phyloP scores from a whole-genome alignment of 306 rosid genomes.

The Carpinus viminea region DNA sequence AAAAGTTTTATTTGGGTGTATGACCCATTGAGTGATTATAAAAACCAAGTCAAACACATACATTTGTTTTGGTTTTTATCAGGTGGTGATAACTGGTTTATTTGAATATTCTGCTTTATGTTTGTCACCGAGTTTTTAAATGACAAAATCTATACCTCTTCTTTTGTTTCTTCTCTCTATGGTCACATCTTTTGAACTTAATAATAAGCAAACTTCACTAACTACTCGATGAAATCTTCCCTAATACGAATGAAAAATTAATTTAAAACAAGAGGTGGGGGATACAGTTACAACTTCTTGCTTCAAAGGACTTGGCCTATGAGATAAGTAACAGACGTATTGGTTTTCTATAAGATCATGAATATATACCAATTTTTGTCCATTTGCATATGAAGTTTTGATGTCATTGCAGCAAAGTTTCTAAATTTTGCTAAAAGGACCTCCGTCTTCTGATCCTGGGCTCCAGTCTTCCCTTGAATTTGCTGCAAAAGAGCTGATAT shows the following conservation, averaged over 20 bases:
- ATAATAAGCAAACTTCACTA: no score
- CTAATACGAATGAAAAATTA: neutral
- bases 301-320: neutral
- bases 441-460: neutral
- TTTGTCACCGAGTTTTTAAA: neutral
- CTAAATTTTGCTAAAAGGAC: neutral
- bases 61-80: neutral
- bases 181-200: neutral
- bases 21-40: neutral
- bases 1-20: neutral
- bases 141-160: neutral
- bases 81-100: neutral
- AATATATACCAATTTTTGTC: neutral
- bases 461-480: neutral
- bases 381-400: neutral
- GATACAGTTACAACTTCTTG: neutral
- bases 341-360: neutral
- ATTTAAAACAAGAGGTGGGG: neutral
- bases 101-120: constrained; percentile 7
- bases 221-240: no score
- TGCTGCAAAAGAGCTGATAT: neutral
- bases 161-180: neutral
- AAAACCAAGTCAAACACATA: neutral
- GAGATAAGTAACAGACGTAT: neutral
- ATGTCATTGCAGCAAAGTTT: neutral